Evolutionary conservation across 768 basidiomycete genomes (phyloP).

Genomic region (Calocybe indica): DNA sequence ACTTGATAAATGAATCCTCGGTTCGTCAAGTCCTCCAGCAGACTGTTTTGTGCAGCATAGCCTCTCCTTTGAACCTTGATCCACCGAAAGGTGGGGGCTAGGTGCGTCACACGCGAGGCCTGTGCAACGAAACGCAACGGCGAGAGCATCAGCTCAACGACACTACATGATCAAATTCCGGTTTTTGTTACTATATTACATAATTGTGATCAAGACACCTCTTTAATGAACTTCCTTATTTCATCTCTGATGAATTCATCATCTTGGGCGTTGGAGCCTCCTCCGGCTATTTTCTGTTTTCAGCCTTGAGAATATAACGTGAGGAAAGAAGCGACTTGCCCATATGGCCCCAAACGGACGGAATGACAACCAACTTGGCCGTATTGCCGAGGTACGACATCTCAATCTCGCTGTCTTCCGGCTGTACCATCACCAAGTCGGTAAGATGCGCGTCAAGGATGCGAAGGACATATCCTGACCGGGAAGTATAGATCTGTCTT

Average conservation of each 20-base stretch:
- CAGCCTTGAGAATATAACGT: background rate
- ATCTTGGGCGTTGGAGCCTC: constrained; percentile 32
- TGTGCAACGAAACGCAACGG: constrained; percentile 2
- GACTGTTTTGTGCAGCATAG: constrained; percentile 7
- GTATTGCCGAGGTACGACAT: constrained; percentile 32
- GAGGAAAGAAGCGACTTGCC: constrained; percentile 23
- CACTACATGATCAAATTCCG: background rate
- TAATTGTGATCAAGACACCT: constrained; percentile 5
- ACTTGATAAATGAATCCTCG: constrained; percentile 45
- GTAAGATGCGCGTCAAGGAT: background rate
- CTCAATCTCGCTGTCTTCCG: constrained; percentile 49
- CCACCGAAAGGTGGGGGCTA: background rate
- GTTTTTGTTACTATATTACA: no score
- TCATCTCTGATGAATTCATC: constrained; percentile 35
- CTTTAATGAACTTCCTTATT: constrained; percentile 40
- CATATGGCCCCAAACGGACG: constrained; percentile 53
- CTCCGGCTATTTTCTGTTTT: constrained; percentile 30
- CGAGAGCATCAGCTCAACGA: constrained; percentile 5
- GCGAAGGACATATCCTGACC: constrained; percentile 18
- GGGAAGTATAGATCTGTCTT: constrained; percentile 58
- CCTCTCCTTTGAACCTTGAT: background rate
- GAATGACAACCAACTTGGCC: constrained; percentile 44
- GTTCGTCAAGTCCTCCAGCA: constrained; percentile 36
- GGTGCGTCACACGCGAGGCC: constrained; percentile 4
- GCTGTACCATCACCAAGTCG: constrained; percentile 22